Base-by-base conservation (phyloP, 1,139 yeast genomes). In the Kodamaea suecica region DNA sequence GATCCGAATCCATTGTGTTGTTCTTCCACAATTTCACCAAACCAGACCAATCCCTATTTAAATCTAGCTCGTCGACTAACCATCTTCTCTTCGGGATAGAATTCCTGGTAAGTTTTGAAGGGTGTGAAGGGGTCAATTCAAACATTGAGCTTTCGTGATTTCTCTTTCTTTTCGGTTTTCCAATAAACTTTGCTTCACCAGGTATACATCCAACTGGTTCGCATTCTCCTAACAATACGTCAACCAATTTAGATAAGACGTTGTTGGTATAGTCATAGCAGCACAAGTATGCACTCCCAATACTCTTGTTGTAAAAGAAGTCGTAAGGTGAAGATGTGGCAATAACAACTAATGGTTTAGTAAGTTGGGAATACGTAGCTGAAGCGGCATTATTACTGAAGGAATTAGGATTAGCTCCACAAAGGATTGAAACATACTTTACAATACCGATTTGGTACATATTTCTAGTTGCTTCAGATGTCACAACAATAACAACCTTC, bases 241-340 rank as follows among this genome's bases (percentile, higher is more conserved):
- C 64, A 2, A 73, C 80, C 19, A 77, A 49, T 36, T 76, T 67
- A 23, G 67, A 65, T 29, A 79, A 56, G 1, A 75, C 80, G 43
- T 66, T 67, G 23, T 63, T 58, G 0, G 84, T 77, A 48, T 76
- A 78, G 50, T 79, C 86, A 50, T 75, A 79, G 36, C 80, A 71
- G 48, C 84, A 79, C 39, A 80, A 52, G 50, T 78, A 79, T 1
- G 81, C 75, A 37, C 80, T 73, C 2, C 78, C 79, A 19, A 78
- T 67, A 33, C 68, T 65, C 33, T 72, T 67, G 43, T 74, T 76
- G 43, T 76, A 73, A 32, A 76, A 73, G 50, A 79, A 73, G 49
- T 78, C 84, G 44, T 77, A 78, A 0, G 86, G 85, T 3, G 82
- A 74, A 44, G 78, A 75, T 0, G 81, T 78, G 2, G 84, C 82